These are phyloP conservation scores for Verbena officinalis DNA, from an alignment of 257 asterid species.

Conservation along the genomic window DNA sequence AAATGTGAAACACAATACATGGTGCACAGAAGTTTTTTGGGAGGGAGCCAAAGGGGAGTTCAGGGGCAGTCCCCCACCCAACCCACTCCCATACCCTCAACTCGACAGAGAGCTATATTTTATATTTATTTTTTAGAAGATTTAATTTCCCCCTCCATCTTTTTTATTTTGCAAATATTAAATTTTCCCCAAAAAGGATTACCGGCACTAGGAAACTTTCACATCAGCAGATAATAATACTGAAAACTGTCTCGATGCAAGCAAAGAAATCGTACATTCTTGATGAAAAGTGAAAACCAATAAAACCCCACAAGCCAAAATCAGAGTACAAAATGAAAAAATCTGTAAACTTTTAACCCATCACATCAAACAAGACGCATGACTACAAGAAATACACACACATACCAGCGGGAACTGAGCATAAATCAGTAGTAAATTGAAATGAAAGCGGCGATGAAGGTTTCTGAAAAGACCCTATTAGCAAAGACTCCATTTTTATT, in stretches of 20 bases:
- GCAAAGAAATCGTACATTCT: slow-evolving; percentile 1
- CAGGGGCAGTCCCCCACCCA: no score
- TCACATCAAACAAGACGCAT: background rate
- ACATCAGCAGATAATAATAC: slow-evolving; percentile 1
- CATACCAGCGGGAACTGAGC: slow-evolving; percentile 48
- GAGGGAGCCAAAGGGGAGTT: no score
- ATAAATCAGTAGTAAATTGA: slow-evolving; percentile 43
- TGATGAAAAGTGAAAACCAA: background rate
- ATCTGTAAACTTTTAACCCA: background rate
- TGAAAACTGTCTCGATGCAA: background rate
- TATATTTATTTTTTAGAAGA: no score
- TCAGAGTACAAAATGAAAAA: background rate
- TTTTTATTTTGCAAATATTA: no score
- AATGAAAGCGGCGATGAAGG: slow-evolving; percentile 50
- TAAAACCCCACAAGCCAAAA: slow-evolving; percentile 13
- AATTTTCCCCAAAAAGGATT: no score
- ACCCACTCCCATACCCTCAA: no score
- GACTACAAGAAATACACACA: background rate
- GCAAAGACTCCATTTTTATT: slow-evolving; percentile 59
- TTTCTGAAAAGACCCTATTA: slow-evolving; percentile 50
- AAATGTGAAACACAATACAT: background rate
- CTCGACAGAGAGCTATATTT: no score
- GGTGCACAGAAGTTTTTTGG: no score
- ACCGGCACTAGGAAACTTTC: no score
- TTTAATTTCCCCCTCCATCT: no score